These are phyloP conservation scores for Suillus subluteus DNA, from an alignment of 768 basidiomycete species.

Conservation along the genomic window DNA sequence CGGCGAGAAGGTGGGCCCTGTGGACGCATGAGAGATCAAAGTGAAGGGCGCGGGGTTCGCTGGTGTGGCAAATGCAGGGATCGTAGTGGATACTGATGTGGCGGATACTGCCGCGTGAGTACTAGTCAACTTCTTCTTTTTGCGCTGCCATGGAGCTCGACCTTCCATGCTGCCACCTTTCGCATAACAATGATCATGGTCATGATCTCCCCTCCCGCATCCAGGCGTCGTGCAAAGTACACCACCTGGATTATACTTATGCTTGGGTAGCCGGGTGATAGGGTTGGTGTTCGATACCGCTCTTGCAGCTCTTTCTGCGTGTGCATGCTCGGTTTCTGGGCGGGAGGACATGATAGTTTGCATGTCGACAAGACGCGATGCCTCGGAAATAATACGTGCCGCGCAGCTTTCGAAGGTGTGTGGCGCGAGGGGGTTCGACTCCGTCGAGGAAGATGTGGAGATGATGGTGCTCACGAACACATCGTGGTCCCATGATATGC, in stretches of 20 bases:
- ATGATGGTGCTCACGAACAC: not conserved
- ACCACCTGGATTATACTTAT: not conserved
- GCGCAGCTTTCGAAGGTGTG: not conserved
- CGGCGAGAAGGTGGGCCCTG: not conserved
- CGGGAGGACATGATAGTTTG: not conserved
- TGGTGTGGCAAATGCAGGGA: not conserved
- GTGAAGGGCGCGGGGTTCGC: not conserved
- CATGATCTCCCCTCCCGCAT: constrained; percentile 1
- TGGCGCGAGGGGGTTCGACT: not conserved
- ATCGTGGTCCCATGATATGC: not conserved
- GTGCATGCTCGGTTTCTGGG: not conserved
- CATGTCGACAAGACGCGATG: not conserved
- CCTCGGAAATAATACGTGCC: not conserved
- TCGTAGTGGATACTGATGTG: not conserved
- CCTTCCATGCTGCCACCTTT: constrained; percentile 5
- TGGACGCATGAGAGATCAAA: not conserved
- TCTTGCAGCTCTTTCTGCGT: not conserved
- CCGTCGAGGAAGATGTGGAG: not conserved
- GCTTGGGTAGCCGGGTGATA: not conserved
- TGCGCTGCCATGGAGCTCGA: not conserved
- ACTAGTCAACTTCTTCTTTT: not conserved
- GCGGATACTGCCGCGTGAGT: not conserved
- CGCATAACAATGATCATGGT: constrained; percentile 2
- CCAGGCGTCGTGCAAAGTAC: not conserved
- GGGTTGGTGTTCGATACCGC: not conserved